Evolutionary conservation across 2,329 filamentous ascomycete genomes (phyloP).

Genomic region (Hymenoscyphus scutula): DNA sequence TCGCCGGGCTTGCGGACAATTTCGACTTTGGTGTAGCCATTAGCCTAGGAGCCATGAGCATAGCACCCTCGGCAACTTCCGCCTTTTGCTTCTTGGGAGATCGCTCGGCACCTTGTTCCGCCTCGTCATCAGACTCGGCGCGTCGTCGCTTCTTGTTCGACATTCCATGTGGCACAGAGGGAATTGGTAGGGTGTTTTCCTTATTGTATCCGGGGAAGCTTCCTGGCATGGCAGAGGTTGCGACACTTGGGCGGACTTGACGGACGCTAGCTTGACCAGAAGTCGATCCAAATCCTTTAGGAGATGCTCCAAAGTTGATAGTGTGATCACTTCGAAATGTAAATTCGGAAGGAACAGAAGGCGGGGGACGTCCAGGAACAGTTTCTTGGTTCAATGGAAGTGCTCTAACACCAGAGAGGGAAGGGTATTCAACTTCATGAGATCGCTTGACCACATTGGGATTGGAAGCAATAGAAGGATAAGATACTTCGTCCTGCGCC

Average conservation of each 20-base stretch:
- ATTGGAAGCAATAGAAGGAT: conserved; percentile 51
- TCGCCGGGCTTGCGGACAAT: conserved; percentile 45
- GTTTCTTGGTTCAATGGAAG: conserved; percentile 27
- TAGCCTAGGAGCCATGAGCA: conserved; percentile 34
- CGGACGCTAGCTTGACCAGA: conserved; percentile 61
- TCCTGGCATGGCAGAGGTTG: conserved; percentile 51
- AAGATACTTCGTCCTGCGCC: conserved; percentile 41
- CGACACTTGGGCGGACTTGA: conserved; percentile 54
- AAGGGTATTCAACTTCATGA: conserved; percentile 31
- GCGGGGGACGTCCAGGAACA: conserved; percentile 19
- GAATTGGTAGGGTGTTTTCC: conserved; percentile 47
- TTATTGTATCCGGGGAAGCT: conserved; percentile 55
- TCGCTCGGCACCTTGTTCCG: conserved; percentile 48
- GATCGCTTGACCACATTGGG: conserved; percentile 15
- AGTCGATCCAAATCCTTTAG: conserved; percentile 54
- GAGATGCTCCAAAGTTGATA: conserved; percentile 52
- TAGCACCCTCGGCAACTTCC: conserved; percentile 28
- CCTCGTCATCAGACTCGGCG: conserved; percentile 56
- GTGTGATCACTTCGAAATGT: conserved; percentile 66
- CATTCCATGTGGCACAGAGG: conserved; percentile 58
- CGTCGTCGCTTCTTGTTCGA: conserved; percentile 64
- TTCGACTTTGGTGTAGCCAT: conserved; percentile 30
- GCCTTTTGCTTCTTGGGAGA: conserved; percentile 58
- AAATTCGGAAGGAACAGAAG: conserved; percentile 55
- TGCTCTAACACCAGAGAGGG: conserved; percentile 29